Percentiles rank a stretch among this genome's conserved stretches.
These are phyloP conservation scores for Mercurialis annua DNA, from an alignment of 345 rosid genomes.

Conservation along the genomic window DNA sequence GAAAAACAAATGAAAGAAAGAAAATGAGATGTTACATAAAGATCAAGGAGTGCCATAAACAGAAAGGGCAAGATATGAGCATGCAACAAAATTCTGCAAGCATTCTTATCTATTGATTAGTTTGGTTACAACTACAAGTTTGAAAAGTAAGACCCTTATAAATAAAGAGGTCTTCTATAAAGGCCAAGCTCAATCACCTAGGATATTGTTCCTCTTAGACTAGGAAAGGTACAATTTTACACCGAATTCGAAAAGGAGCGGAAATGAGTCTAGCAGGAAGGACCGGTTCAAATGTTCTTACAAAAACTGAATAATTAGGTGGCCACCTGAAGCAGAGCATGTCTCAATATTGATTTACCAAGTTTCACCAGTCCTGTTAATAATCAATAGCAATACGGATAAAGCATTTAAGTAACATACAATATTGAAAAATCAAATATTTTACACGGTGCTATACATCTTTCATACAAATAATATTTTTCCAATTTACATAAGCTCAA, in stretches of 20 bases:
- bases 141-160: too few species aligned
- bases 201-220: background rate
- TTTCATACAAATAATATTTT: too few species aligned
- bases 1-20: background rate
- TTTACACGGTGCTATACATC: too few species aligned
- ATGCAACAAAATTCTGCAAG: too few species aligned
- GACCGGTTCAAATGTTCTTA: background rate
- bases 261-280: background rate
- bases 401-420: background rate
- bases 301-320: background rate
- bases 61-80: too few species aligned
- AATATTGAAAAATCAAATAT: too few species aligned
- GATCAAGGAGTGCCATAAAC: too few species aligned
- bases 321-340: background rate
- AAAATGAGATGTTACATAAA: too few species aligned
- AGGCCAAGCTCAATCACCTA: background rate
- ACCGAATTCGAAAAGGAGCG: background rate
- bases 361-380: background rate
- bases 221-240: background rate
- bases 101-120: background rate
- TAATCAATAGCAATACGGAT: background rate
- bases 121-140: constrained; percentile 1
- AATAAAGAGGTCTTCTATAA: background rate
- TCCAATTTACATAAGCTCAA: too few species aligned
- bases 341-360: constrained; percentile 1